A percentile compares a stretch with the other conserved stretches of the same genome.
Conservation (phyloP, 352 stramenopile species). For the Phytophthora kernoviae region DNA sequence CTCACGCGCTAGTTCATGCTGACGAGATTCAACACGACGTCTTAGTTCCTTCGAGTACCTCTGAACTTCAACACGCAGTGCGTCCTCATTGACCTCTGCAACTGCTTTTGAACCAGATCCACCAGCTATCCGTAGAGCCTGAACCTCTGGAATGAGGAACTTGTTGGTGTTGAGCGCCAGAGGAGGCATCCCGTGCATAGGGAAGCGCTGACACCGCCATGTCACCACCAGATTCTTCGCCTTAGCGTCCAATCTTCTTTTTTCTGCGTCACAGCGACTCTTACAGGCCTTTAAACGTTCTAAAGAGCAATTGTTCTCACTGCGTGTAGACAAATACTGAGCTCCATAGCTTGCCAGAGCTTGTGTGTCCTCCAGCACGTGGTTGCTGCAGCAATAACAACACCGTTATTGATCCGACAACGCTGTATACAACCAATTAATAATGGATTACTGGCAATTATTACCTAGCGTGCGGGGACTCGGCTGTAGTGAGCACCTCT, state of each 20-base stretch:
- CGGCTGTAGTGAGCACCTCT: conserved; percentile 25
- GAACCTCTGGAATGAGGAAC: conserved; percentile 46
- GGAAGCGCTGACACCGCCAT: conserved; percentile 54
- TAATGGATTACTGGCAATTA: not conserved
- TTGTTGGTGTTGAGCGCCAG: conserved; percentile 43
- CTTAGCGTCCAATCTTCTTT: conserved; percentile 20
- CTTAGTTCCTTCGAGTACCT: conserved; percentile 46
- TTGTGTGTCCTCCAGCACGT: conserved; percentile 52
- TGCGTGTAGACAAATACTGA: conserved; percentile 38
- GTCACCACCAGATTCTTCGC: conserved; percentile 36
- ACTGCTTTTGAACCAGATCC: conserved; percentile 8
- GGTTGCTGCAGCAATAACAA: conserved; percentile 11
- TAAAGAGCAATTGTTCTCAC: conserved; percentile 11
- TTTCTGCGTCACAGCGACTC: conserved; percentile 12
- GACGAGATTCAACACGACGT: conserved; percentile 38
- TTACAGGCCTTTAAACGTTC: conserved; percentile 18
- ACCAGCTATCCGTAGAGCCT: conserved; percentile 24
- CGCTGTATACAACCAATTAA: not conserved
- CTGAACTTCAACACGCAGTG: conserved; percentile 45
- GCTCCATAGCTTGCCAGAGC: conserved; percentile 52
- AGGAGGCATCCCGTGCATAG: conserved; percentile 43
- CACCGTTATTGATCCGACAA: conserved; percentile 10
- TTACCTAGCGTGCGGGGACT: conserved; percentile 46
- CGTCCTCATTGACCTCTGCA: conserved; percentile 39
- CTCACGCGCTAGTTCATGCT: conserved; percentile 39